Evolutionary conservation across 192 early-diverging fungal species (phyloP).

Genomic region (Mortierella claussenii): DNA sequence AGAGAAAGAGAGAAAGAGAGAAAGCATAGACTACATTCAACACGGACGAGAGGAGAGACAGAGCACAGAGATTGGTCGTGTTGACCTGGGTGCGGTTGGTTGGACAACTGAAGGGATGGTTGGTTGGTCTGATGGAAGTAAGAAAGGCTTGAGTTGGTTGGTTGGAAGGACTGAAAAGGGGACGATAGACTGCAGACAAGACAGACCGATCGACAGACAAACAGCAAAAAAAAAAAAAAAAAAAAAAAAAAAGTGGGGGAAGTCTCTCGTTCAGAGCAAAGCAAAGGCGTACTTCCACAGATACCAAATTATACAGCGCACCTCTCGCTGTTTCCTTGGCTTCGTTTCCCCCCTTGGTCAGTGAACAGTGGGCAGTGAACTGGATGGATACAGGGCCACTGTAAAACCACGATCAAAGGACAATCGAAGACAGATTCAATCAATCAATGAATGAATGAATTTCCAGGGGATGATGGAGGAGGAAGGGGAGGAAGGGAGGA

Average conservation of each 20-base stretch:
- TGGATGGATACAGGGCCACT: too few species aligned
- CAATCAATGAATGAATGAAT: background rate
- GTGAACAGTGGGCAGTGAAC: too few species aligned
- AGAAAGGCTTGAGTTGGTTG: constrained; percentile 11
- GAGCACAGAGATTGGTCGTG: background rate
- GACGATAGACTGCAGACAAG: background rate
- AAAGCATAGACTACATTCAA: too few species aligned
- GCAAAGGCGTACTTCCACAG: too few species aligned
- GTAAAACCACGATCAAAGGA: too few species aligned
- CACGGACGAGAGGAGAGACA: too few species aligned
- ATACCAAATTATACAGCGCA: too few species aligned
- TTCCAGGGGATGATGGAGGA: background rate
- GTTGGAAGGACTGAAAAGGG: background rate
- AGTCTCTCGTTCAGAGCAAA: background rate
- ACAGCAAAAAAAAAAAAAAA: background rate
- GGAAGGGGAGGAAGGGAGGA: background rate
- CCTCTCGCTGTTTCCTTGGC: too few species aligned
- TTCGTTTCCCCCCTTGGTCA: too few species aligned
- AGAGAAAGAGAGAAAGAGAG: background rate
- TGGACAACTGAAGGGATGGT: too few species aligned
- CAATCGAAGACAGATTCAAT: too few species aligned
- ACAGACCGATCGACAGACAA: too few species aligned
- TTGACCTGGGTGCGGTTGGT: constrained; percentile 1
- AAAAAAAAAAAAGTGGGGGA: constrained; percentile 1
- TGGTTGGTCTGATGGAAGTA: background rate